A percentile compares a stretch with the other conserved stretches of the same genome.
Conservation (phyloP, 805 yeast species). For the Candida chilensis region DNA sequence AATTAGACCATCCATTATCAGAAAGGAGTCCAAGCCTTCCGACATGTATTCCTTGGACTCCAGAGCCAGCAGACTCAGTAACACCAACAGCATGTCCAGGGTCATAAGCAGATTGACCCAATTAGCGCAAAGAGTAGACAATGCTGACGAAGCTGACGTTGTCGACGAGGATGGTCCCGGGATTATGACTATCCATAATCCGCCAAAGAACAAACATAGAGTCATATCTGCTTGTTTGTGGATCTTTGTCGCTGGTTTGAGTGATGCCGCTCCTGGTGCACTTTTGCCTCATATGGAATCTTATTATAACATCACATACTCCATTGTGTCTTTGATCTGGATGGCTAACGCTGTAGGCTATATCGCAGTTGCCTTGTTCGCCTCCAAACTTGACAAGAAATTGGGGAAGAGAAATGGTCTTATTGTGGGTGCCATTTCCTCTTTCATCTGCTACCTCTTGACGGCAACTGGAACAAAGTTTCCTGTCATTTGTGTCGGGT, state of each 20-base stretch:
- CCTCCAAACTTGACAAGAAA: constrained; percentile 29
- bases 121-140: too few species aligned
- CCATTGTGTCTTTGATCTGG: constrained; percentile 52
- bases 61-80: too few species aligned
- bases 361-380: constrained; percentile 37
- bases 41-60: not conserved
- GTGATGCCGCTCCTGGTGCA: constrained; percentile 56
- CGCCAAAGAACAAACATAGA: constrained; percentile 33
- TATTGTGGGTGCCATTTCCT: constrained; percentile 23
- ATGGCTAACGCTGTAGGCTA: constrained; percentile 49
- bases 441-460: constrained; percentile 31
- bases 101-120: too few species aligned
- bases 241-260: constrained; percentile 31
- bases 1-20: not conserved
- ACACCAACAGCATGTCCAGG: too few species aligned
- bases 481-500: constrained; percentile 38
- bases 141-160: too few species aligned
- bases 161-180: too few species aligned
- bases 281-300: constrained; percentile 44
- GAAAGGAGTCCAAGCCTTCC: not conserved
- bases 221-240: constrained; percentile 28
- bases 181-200: constrained; percentile 32
- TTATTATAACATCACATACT: constrained; percentile 36
- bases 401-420: constrained; percentile 32
- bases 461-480: constrained; percentile 40